A percentile compares a stretch with the other conserved stretches of the same genome.
Conservation (phyloP, 495 filamentous ascomycete genomes). For the Penicillium argentinense region DNA sequence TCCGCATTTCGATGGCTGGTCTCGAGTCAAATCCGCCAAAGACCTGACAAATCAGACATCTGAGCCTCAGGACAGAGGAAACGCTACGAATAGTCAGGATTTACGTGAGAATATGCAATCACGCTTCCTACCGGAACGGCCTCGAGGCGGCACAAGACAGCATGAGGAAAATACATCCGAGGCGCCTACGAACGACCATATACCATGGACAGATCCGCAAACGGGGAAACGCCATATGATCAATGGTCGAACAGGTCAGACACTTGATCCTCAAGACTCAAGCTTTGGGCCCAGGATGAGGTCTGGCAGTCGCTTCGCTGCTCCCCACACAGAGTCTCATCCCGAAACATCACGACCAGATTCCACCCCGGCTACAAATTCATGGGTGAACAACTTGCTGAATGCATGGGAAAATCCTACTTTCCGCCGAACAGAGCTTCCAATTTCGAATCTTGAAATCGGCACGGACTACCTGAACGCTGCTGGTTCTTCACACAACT, state of each 20-base stretch:
- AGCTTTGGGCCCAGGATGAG: neutral
- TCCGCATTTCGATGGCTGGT: slow-evolving; percentile 59
- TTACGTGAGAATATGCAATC: neutral
- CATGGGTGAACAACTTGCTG: slow-evolving; percentile 41
- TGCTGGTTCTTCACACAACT: slow-evolving; percentile 2
- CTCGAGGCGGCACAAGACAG: neutral
- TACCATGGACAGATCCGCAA: slow-evolving; percentile 67
- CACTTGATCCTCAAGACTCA: slow-evolving; percentile 18
- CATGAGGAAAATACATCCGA: neutral
- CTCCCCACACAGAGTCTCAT: too few species aligned
- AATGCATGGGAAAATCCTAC: slow-evolving; percentile 61
- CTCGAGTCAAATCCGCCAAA: slow-evolving; percentile 63
- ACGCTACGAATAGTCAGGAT: neutral
- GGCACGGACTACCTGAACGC: neutral
- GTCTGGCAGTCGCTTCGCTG: neutral
- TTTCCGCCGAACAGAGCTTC: slow-evolving; percentile 53
- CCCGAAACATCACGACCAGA: slow-evolving; percentile 17
- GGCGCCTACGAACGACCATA: slow-evolving; percentile 29
- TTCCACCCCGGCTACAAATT: slow-evolving; percentile 5
- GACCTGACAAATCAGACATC: neutral
- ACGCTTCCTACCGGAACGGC: neutral
- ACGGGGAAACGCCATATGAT: slow-evolving; percentile 59
- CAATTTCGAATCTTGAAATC: slow-evolving; percentile 41
- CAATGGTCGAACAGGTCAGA: slow-evolving; percentile 63
- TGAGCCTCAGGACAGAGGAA: neutral